Evolutionary conservation across 2,329 filamentous ascomycete genomes (phyloP), one percentile per base, ranked within the genome.

Genomic region (Sarocladiaceae sp.): DNA sequence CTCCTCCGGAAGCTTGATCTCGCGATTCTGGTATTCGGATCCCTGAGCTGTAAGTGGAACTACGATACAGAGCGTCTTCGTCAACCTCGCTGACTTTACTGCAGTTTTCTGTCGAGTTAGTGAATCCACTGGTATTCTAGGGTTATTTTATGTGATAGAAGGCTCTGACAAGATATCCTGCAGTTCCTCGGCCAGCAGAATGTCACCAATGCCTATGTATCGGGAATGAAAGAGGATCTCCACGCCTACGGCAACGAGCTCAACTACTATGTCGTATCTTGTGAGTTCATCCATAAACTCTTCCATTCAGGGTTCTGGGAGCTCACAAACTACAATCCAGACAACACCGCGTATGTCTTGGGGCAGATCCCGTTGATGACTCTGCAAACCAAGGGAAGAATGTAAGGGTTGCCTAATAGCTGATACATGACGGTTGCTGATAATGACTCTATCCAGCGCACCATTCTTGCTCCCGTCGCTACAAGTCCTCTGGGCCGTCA

Each of bases 221-320:
- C 55, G 1, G 64, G 64, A 1, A 61, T 66, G 58, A 58, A 62
- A 9, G 55, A 60, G 35, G 58, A 61, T 26, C 48, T 61, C 6
- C 40, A 52, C 1, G 53, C 63, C 33, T 51, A 57, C 4, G 61
- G 58, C 6, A 65, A 66, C 37, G 56, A 66, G 27, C 47, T 53
- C 16, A 53, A 54, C 32, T 53, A 54, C 43, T 53, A 47, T 48
- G 7, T 51, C 44, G 41, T 55, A 45, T 3, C 53, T 44, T 39
- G 64, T 70, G 66, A 46, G 35, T 23, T 3, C n/a, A n/a, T 62
- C 67, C 13, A 69, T 67, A 7, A 67, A 3, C 15, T n/a, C n/a
- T n/a, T n/a, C n/a, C n/a, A n/a, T n/a, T n/a, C n/a, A n/a, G n/a
- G n/a, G n/a, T n/a, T n/a, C n/a, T n/a, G 20, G 4, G 4, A 2